Percentiles rank a stretch among this genome's conserved stretches.
These are phyloP conservation scores for Haplosporangium sp. DNA, from an alignment of 371 early-diverging fungal species.

Conservation along the genomic window DNA sequence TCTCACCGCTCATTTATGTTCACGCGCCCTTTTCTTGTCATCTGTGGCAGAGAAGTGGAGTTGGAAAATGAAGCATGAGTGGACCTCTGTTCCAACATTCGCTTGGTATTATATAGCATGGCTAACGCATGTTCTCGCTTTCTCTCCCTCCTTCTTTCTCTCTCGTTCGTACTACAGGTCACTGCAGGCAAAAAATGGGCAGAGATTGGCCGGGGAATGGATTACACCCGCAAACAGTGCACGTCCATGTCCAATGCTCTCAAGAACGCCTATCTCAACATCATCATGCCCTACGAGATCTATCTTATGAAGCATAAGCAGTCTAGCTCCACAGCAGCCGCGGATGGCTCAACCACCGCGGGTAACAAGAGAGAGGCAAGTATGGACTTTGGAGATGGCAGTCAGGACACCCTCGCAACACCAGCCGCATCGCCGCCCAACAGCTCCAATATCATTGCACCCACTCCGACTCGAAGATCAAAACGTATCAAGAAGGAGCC, in stretches of 20 bases:
- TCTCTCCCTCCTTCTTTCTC: background rate
- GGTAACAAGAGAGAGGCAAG: constrained; percentile 48
- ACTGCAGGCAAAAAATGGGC: constrained; percentile 90
- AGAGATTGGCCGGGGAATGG: constrained; percentile 84
- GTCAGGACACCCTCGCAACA: constrained; percentile 25
- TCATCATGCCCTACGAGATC: constrained; percentile 89
- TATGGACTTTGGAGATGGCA: constrained; percentile 13
- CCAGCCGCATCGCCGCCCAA: constrained; percentile 43
- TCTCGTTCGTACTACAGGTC: constrained; percentile 61
- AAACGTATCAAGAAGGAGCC: constrained; percentile 53
- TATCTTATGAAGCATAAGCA: constrained; percentile 69
- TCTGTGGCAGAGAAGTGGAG: no score
- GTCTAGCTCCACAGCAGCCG: constrained; percentile 17
- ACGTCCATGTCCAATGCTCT: constrained; percentile 88
- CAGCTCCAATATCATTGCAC: constrained; percentile 9
- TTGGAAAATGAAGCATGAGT: no score
- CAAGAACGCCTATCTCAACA: constrained; percentile 80
- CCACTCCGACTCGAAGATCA: constrained; percentile 32
- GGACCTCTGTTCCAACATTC: background rate
- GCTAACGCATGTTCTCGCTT: background rate
- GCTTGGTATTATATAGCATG: background rate
- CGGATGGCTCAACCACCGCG: constrained; percentile 5
- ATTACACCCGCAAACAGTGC: constrained; percentile 81
- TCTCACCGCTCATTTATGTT: background rate
- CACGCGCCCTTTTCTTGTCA: background rate